Conservation (phyloP, 192 early-diverging fungal species). For the Coemansia sp. region DNA sequence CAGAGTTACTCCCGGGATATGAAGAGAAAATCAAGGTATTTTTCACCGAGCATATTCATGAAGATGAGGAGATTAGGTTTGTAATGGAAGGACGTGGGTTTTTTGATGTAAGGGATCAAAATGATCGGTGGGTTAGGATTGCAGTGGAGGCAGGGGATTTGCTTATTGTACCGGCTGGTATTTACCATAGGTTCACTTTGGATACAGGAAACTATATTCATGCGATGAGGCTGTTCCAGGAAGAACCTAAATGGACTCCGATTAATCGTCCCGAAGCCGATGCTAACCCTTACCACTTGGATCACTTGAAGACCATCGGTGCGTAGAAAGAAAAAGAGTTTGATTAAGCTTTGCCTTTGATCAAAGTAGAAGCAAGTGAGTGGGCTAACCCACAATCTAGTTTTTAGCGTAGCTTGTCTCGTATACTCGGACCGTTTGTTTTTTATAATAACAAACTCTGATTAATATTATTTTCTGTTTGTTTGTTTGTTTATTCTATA, state of each 20-base stretch:
- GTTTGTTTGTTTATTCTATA: conserved; percentile 2
- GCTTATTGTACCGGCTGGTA: conserved; percentile 89
- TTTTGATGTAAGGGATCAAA: conserved; percentile 74
- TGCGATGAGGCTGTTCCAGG: conserved; percentile 81
- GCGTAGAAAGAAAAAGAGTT: no score
- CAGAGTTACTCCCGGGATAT: conserved; percentile 77
- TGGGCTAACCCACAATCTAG: no score
- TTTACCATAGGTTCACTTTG: conserved; percentile 95
- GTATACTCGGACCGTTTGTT: no score
- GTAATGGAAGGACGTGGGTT: conserved; percentile 89
- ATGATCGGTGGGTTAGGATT: conserved; percentile 85
- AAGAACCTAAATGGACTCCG: conserved; percentile 80
- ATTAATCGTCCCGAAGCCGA: conserved; percentile 69
- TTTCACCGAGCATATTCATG: conserved; percentile 92
- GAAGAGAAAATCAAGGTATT: conserved; percentile 92
- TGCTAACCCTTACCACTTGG: conserved; percentile 52
- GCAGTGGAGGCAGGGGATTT: conserved; percentile 66
- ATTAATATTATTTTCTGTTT: conserved; percentile 1
- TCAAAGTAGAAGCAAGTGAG: no score
- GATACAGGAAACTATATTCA: conserved; percentile 84
- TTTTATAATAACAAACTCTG: no score
- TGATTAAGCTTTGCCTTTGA: no score
- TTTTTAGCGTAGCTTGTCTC: no score
- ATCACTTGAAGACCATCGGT: conserved; percentile 46
- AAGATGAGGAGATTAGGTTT: conserved; percentile 96